Conservation (phyloP, 306 rosid species). For the Dryas alaskensis region DNA sequence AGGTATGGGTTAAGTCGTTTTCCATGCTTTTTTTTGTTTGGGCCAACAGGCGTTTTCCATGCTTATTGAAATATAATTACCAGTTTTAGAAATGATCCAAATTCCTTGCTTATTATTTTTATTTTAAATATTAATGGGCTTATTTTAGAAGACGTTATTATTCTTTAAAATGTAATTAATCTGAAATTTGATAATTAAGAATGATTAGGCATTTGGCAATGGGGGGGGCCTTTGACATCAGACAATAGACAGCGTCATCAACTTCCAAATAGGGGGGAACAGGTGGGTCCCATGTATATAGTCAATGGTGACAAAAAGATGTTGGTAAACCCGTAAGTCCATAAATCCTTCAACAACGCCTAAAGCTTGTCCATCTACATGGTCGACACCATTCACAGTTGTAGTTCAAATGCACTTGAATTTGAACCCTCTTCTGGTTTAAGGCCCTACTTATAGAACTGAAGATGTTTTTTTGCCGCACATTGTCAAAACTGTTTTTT, state of each 20-base stretch:
- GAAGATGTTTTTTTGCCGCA: too few relatives aligned
- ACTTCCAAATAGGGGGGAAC: constrained; percentile 29
- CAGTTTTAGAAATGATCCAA: too few relatives aligned
- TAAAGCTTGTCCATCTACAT: constrained; percentile 7
- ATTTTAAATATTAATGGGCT: too few relatives aligned
- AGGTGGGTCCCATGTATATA: constrained; percentile 22
- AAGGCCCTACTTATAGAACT: too few relatives aligned
- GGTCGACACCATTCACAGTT: constrained; percentile 14
- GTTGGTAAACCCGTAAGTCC: constrained; percentile 4
- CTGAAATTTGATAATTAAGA: constrained; percentile 12
- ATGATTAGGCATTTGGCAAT: constrained; percentile 10
- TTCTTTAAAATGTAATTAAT: neutral
- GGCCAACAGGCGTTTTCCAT: too few relatives aligned
- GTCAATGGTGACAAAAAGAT: constrained; percentile 14
- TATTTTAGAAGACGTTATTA: too few relatives aligned
- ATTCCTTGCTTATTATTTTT: too few relatives aligned
- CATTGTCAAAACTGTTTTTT: too few relatives aligned
- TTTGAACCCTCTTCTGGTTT: neutral
- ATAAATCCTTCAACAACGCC: constrained; percentile 4
- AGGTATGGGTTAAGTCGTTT: too few relatives aligned
- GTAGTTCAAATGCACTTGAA: neutral
- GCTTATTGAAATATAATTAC: too few relatives aligned
- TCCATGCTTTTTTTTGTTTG: too few relatives aligned
- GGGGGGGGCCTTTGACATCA: neutral
- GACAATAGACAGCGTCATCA: constrained; percentile 8